phyloP scores from a whole-genome alignment of 495 filamentous ascomycete species.

The Aspergillus cristatus region DNA sequence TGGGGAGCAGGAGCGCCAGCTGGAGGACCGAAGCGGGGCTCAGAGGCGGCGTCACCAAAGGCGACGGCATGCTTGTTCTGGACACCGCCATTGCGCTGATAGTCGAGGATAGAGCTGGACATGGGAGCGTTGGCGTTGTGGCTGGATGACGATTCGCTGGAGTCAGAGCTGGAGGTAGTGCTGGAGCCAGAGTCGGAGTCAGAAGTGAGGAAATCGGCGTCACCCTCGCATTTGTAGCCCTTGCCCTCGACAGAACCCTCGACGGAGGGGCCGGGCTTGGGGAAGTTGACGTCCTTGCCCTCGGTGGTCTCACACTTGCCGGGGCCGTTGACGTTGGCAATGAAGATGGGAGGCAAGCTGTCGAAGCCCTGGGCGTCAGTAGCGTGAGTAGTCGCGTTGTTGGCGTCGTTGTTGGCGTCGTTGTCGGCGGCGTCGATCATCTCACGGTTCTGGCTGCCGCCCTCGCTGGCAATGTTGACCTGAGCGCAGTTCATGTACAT shows the following conservation, averaged over 20 bases:
- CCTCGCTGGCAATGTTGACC: slow-evolving; percentile 52
- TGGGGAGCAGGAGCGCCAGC: too few relatives aligned
- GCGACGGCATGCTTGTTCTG: too few relatives aligned
- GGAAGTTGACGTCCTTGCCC: slow-evolving; percentile 48
- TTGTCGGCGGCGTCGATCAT: neutral
- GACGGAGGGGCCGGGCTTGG: slow-evolving; percentile 58
- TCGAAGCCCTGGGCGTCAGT: slow-evolving; percentile 21
- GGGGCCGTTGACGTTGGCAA: slow-evolving; percentile 53
- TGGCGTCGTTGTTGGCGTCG: neutral
- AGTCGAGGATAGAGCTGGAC: too few relatives aligned
- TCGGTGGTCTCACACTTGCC: slow-evolving; percentile 46
- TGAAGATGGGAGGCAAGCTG: slow-evolving; percentile 62
- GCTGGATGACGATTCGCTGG: slow-evolving; percentile 2
- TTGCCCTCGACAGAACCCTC: slow-evolving; percentile 24
- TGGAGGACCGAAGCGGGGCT: too few relatives aligned
- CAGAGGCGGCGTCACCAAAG: too few relatives aligned
- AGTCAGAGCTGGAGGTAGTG: neutral
- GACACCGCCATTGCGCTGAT: too few relatives aligned
- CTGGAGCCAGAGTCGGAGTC: neutral
- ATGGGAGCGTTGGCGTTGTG: too few relatives aligned
- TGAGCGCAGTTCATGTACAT: slow-evolving; percentile 95
- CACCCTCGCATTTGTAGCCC: slow-evolving; percentile 21
- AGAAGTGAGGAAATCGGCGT: slow-evolving; percentile 15
- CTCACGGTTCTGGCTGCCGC: slow-evolving; percentile 28
- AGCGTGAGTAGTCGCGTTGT: neutral